Conservation (phyloP, 331 rosid genomes). For the Quercus lobata region DNA sequence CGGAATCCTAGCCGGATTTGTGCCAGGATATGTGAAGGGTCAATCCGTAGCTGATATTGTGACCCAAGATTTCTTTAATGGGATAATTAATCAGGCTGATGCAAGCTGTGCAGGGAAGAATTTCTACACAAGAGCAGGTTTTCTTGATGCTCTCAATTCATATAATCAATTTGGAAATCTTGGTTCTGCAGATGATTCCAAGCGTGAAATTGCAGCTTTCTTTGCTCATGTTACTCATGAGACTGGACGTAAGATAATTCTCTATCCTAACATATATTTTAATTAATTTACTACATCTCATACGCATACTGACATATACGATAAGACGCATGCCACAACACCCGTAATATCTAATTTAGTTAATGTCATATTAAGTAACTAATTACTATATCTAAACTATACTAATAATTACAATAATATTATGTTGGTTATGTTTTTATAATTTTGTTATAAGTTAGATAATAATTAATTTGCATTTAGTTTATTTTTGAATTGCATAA, state of each 20-base stretch:
- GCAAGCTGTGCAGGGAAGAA: conserved; percentile 51
- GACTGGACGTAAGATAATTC: conserved; percentile 53
- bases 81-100: conserved; percentile 43
- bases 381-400: too few relatives aligned
- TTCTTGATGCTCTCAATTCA: conserved; percentile 48
- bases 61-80: conserved; percentile 42
- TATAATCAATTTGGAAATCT: conserved; percentile 39
- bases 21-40: conserved; percentile 9
- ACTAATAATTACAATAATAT: too few relatives aligned
- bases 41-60: conserved; percentile 55
- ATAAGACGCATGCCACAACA: too few relatives aligned
- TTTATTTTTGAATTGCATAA: too few relatives aligned
- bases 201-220: conserved; percentile 78
- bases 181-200: conserved; percentile 46
- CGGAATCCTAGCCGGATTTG: neutral
- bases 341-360: too few relatives aligned
- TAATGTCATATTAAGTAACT: too few relatives aligned
- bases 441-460: too few relatives aligned
- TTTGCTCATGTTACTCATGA: conserved; percentile 82
- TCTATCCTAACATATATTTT: too few relatives aligned
- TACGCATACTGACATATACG: too few relatives aligned
- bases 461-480: too few relatives aligned
- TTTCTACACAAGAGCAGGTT: conserved; percentile 47
- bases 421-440: too few relatives aligned
- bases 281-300: too few relatives aligned